These are phyloP conservation scores for Tetrapisispora taiwanensis DNA, from an alignment of 805 yeast genomes.

Conservation along the genomic window DNA sequence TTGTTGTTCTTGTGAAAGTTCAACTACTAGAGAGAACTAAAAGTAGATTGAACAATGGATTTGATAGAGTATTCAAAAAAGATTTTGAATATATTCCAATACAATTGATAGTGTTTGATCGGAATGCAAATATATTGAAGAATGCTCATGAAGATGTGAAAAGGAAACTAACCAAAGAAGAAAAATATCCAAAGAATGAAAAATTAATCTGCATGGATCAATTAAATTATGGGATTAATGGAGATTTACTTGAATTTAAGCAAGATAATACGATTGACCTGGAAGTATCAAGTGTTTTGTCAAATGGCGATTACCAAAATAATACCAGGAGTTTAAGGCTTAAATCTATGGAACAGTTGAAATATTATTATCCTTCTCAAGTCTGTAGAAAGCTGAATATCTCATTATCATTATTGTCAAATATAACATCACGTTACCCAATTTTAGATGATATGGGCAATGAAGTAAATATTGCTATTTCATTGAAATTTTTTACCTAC, in stretches of 20 bases:
- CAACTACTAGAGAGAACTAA: conserved; percentile 63
- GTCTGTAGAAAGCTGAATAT: conserved; percentile 49
- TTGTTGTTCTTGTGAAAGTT: conserved; percentile 56
- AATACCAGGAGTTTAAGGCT: conserved; percentile 51
- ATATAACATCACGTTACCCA: conserved; percentile 62
- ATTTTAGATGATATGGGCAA: conserved; percentile 44
- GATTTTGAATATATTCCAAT: background rate
- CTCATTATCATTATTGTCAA: conserved; percentile 57
- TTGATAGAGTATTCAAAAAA: background rate
- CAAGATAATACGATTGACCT: conserved; percentile 37
- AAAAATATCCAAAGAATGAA: conserved; percentile 68
- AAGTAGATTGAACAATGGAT: background rate
- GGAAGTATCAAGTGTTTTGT: conserved; percentile 13
- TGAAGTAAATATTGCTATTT: conserved; percentile 68
- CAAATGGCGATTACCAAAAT: conserved; percentile 40
- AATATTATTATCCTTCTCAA: conserved; percentile 55
- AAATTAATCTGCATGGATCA: conserved; percentile 73
- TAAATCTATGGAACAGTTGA: conserved; percentile 44
- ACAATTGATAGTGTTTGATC: background rate
- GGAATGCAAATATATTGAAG: conserved; percentile 35
- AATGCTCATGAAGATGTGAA: conserved; percentile 26
- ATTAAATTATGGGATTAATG: conserved; percentile 76
- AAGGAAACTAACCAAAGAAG: conserved; percentile 33
- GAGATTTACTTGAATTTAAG: conserved; percentile 33
- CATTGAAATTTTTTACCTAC: conserved; percentile 67